These are phyloP conservation scores for carrot (Daucus carota) DNA, from an alignment of 129 eudicot species.

Conservation along the genomic window DH1_v3.0 NC_030388.2:5436001-5436500, in stretches of 20 bases:
- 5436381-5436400: background rate
- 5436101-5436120: background rate
- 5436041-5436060: background rate
- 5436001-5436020: background rate
- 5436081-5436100: background rate
- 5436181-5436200: background rate
- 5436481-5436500: too few species aligned
- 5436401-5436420: background rate
- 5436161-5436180: background rate
- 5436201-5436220: background rate
- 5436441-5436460: too few species aligned
- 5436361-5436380: background rate
- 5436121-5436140: too few species aligned
- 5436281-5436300: too few species aligned
- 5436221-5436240: background rate
- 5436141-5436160: too few species aligned
- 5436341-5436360: background rate
- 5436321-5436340: background rate
- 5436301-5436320: background rate
- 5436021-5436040: background rate
- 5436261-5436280: background rate
- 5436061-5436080: background rate
- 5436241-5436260: background rate
- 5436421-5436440: too few species aligned
- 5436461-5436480: too few species aligned